These are phyloP conservation scores for Arachnomyces sp. DNA, from an alignment of 2,329 filamentous ascomycete genomes.

Conservation along the genomic window DNA sequence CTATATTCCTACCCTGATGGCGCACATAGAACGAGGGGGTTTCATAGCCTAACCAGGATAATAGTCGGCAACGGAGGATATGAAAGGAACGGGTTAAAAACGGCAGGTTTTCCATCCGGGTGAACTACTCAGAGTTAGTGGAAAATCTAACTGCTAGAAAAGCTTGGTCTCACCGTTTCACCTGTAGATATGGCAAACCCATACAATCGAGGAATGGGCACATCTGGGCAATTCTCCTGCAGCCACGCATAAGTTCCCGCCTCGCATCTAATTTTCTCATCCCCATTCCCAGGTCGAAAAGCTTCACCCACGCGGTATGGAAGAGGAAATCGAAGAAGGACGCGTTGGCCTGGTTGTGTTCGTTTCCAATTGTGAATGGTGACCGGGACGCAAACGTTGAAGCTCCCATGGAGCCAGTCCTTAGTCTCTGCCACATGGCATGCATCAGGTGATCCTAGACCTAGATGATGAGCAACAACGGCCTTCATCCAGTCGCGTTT, in stretches of 20 bases:
- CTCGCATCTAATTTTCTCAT: slow-evolving; percentile 6
- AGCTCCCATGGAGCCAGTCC: slow-evolving; percentile 10
- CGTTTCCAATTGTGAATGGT: neutral
- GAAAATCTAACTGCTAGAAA: too few relatives aligned
- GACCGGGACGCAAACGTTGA: slow-evolving; percentile 11
- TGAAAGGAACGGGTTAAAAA: neutral
- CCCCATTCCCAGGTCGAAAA: slow-evolving; percentile 3
- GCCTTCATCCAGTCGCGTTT: slow-evolving; percentile 4
- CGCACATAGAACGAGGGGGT: slow-evolving; percentile 1
- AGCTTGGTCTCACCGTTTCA: neutral
- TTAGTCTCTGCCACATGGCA: slow-evolving; percentile 8
- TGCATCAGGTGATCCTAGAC: slow-evolving; percentile 4
- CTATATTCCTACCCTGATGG: neutral
- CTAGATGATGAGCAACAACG: slow-evolving; percentile 11
- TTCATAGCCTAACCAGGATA: neutral
- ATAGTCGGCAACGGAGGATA: neutral
- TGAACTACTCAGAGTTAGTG: too few relatives aligned
- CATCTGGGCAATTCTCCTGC: slow-evolving; percentile 15
- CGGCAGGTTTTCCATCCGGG: too few relatives aligned
- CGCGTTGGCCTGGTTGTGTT: too few relatives aligned
- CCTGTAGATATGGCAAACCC: slow-evolving; percentile 14
- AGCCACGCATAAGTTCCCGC: slow-evolving; percentile 7
- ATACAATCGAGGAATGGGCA: slow-evolving; percentile 19
- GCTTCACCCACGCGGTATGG: slow-evolving; percentile 4
- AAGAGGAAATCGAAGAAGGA: slow-evolving; percentile 2